These are phyloP conservation scores for Coprinellus micaceus DNA, from an alignment of 768 basidiomycete species.

Conservation along the genomic window DNA sequence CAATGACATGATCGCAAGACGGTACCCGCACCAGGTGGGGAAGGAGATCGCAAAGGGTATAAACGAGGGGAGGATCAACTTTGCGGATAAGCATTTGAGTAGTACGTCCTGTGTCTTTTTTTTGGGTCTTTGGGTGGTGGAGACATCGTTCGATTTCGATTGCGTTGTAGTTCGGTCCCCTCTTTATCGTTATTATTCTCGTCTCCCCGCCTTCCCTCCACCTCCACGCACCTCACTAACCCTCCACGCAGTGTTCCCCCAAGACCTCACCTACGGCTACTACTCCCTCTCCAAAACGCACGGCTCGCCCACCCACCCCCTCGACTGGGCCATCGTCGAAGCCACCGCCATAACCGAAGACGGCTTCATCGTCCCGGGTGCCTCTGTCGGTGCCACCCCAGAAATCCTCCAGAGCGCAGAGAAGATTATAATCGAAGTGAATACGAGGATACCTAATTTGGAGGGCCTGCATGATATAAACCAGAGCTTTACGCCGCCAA, in stretches of 20 bases:
- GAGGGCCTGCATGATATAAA: constrained; percentile 49
- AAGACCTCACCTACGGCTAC: constrained; percentile 47
- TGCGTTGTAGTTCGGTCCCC: neutral
- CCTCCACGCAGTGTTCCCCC: constrained; percentile 39
- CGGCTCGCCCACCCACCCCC: constrained; percentile 40
- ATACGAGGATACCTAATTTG: constrained; percentile 43
- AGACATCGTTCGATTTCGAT: too few relatives aligned
- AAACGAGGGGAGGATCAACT: constrained; percentile 44
- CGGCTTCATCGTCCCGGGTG: constrained; percentile 44
- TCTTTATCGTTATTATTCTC: too few relatives aligned
- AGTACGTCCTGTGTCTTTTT: too few relatives aligned
- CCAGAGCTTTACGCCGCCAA: constrained; percentile 39
- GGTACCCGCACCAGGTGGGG: constrained; percentile 49
- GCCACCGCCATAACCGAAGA: constrained; percentile 49
- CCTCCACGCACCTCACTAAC: neutral
- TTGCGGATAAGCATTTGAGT: constrained; percentile 47
- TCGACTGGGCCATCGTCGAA: constrained; percentile 50
- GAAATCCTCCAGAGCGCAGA: constrained; percentile 47
- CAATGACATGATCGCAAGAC: constrained; percentile 42
- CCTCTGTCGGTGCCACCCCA: constrained; percentile 45
- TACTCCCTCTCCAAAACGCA: constrained; percentile 41
- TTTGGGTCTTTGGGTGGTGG: too few relatives aligned
- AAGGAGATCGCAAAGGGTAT: constrained; percentile 47
- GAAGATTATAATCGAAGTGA: constrained; percentile 49
- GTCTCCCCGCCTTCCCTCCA: neutral